Percentiles rank a stretch among this genome's conserved stretches.
phyloP scores from a whole-genome alignment of 2,329 filamentous ascomycete species.

The Ophiostoma piceae region DNA sequence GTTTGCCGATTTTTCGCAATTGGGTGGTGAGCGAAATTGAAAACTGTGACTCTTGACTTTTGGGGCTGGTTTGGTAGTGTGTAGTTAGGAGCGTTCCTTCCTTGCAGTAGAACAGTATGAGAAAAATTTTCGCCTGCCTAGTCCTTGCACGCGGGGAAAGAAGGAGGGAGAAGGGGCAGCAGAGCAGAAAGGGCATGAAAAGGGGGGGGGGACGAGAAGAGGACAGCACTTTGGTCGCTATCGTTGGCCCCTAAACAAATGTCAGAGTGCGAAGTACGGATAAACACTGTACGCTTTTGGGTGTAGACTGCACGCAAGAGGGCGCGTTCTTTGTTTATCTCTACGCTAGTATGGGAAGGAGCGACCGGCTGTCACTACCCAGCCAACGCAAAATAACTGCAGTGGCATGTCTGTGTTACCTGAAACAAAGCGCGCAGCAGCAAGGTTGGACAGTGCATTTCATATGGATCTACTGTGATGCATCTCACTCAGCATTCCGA shows the following conservation, averaged over 20 bases:
- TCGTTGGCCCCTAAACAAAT: background rate
- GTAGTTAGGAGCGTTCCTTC: conserved; percentile 14
- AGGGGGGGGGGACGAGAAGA: background rate
- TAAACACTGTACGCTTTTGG: background rate
- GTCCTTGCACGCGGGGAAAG: conserved; percentile 17
- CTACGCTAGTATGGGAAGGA: background rate
- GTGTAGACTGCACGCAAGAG: background rate
- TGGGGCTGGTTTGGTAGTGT: conserved; percentile 13
- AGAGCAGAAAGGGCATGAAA: background rate
- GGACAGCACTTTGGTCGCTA: background rate
- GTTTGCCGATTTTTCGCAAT: conserved; percentile 12
- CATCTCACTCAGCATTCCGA: background rate
- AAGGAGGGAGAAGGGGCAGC: conserved; percentile 1
- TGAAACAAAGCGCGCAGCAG: conserved; percentile 1
- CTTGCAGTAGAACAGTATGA: conserved; percentile 14
- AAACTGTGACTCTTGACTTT: conserved; percentile 16
- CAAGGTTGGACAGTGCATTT: background rate
- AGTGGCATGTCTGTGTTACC: background rate
- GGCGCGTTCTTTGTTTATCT: conserved; percentile 8
- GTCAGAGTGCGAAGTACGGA: background rate
- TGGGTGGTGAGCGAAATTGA: conserved; percentile 6
- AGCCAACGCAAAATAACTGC: background rate
- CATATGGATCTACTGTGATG: background rate
- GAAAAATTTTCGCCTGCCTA: conserved; percentile 21
- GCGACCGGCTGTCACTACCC: background rate